Evolutionary conservation across 176 grass and related monocot genomes (phyloP).

Genomic region (Phoenix roebelenii): DNA sequence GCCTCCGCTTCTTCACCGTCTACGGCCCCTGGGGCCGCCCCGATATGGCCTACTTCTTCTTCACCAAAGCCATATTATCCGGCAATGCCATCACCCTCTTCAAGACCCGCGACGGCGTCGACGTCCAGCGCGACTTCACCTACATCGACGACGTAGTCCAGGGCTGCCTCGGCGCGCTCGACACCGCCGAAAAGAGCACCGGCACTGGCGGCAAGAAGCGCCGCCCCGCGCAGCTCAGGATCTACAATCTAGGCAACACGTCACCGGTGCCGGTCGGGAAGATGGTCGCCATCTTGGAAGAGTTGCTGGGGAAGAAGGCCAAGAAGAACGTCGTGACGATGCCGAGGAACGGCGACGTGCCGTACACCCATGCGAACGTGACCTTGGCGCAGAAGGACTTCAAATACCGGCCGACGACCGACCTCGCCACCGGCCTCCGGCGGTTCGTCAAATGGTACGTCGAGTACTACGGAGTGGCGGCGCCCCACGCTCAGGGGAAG

Average conservation of each 20-base stretch:
- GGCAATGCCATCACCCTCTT: constrained; percentile 12
- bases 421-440: constrained; percentile 7
- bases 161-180: constrained; percentile 10
- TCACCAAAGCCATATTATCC: neutral
- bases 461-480: neutral
- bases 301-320: constrained; percentile 4
- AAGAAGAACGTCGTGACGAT: constrained; percentile 7
- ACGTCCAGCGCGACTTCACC: constrained; percentile 13
- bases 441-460: constrained; percentile 11
- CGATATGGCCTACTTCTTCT: constrained; percentile 14
- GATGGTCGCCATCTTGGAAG: constrained; percentile 1
- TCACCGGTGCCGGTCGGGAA: constrained; percentile 5
- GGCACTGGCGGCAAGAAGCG: constrained; percentile 9
- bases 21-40: constrained; percentile 18
- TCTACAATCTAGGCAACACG: constrained; percentile 13
- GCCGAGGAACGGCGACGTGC: constrained; percentile 13
- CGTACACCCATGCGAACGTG: constrained; percentile 9
- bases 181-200: constrained; percentile 14
- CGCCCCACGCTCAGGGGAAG: too few species aligned
- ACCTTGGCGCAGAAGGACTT: constrained; percentile 5
- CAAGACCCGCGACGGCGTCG: constrained; percentile 4
- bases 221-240: constrained; percentile 1
- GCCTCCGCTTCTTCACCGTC: constrained; percentile 16
- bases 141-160: constrained; percentile 11
- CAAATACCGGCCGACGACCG: constrained; percentile 9